Conservation (phyloP, 495 filamentous ascomycete genomes). For the Podospora comata region DNA sequence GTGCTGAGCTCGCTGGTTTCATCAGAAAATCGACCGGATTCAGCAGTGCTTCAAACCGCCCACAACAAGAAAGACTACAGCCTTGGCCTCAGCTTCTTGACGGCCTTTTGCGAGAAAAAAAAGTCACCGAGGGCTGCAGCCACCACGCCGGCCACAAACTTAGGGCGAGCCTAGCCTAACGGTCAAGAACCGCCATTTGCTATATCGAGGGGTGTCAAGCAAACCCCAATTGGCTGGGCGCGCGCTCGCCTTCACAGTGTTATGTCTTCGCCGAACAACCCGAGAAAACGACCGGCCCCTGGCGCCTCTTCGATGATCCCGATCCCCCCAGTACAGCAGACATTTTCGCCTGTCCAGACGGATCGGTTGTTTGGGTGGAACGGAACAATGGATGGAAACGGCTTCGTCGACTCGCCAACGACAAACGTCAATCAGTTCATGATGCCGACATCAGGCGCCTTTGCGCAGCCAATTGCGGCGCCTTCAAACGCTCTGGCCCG, state of each 20-base stretch:
- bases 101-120: not conserved
- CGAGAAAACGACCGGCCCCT: constrained; percentile 72
- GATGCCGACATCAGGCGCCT: constrained; percentile 47
- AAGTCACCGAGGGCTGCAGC: not conserved
- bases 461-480: constrained; percentile 32
- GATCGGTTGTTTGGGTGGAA: constrained; percentile 46
- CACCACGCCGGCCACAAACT: not conserved
- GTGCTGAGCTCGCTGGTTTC: not conserved
- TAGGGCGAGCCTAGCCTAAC: not conserved
- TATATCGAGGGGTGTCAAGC: constrained; percentile 5
- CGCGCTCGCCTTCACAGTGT: constrained; percentile 33
- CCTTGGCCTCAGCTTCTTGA: not conserved
- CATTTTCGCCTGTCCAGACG: constrained; percentile 36
- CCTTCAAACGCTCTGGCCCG: constrained; percentile 66
- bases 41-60: not conserved
- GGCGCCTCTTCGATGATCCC: constrained; percentile 60
- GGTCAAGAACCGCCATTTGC: not conserved
- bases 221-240: constrained; percentile 13
- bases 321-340: constrained; percentile 47
- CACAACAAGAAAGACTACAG: not conserved
- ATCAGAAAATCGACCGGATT: not conserved
- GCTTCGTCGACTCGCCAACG: constrained; percentile 35
- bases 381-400: constrained; percentile 25
- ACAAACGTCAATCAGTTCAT: constrained; percentile 41
- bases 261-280: constrained; percentile 49